Evolutionary conservation across 805 yeast genomes (phyloP).

Genomic region (Kazachstania bromeliacearum): DNA sequence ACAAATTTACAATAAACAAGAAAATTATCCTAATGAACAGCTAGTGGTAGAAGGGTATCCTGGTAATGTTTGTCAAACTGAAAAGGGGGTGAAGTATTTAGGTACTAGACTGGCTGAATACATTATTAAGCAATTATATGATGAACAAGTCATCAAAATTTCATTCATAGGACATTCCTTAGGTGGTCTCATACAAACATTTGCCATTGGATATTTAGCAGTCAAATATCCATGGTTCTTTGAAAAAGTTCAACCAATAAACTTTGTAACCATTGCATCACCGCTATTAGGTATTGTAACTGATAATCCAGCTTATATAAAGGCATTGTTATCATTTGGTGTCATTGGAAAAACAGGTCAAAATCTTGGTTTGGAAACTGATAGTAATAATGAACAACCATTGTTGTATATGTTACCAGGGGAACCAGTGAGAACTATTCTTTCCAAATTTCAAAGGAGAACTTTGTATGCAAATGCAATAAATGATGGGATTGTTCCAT

Average conservation of each 20-base stretch:
- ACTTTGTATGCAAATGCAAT: constrained; percentile 68
- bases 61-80: constrained; percentile 70
- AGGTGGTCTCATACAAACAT: constrained; percentile 72
- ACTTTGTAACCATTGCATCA: constrained; percentile 64
- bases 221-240: constrained; percentile 65
- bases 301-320: constrained; percentile 69
- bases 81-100: constrained; percentile 63
- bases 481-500: constrained; percentile 77
- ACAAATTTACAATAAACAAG: constrained; percentile 41
- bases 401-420: constrained; percentile 53
- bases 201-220: constrained; percentile 64
- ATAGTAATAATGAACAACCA: constrained; percentile 39
- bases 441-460: constrained; percentile 50
- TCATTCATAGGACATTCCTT: constrained; percentile 74
- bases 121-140: constrained; percentile 39
- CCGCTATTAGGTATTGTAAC: constrained; percentile 70
- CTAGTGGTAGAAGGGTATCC: constrained; percentile 59
- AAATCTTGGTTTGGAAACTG: constrained; percentile 53
- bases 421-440: constrained; percentile 47
- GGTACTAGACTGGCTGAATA: constrained; percentile 66
- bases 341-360: constrained; percentile 75
- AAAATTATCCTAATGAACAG: constrained; percentile 30
- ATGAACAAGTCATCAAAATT: constrained; percentile 39
- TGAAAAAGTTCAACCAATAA: constrained; percentile 47
- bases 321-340: constrained; percentile 60